Percentiles rank a stretch among this genome's conserved stretches.
phyloP scores from a whole-genome alignment of 2,329 filamentous ascomycete genomes.

The Cordyceps cateniannulata region DNA sequence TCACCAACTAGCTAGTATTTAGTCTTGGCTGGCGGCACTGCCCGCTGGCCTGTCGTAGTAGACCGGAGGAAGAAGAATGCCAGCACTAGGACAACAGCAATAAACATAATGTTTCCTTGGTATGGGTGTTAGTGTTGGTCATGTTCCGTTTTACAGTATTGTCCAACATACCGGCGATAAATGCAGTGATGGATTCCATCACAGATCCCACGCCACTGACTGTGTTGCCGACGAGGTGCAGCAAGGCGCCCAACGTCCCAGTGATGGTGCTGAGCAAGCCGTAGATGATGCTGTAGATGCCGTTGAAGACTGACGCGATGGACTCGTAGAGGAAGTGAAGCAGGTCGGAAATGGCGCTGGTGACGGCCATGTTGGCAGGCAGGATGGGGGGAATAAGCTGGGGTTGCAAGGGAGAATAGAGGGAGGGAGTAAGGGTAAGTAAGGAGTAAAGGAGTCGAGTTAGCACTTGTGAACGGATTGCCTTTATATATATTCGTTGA shows the following conservation, averaged over 20 bases:
- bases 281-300: not conserved
- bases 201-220: not conserved
- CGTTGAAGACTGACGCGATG: not conserved
- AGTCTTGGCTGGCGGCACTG: not conserved
- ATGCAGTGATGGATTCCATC: not conserved
- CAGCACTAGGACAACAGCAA: not conserved
- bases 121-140: not conserved
- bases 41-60: not conserved
- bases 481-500: no score
- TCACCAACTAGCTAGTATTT: not conserved
- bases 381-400: no score
- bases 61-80: conserved; percentile 2
- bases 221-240: not conserved
- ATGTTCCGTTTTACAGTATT: not conserved
- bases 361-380: not conserved
- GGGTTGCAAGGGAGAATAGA: no score
- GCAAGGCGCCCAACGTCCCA: not conserved
- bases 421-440: no score
- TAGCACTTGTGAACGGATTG: no score
- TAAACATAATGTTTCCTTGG: not conserved
- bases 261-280: not conserved
- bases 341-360: conserved; percentile 2
- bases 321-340: not conserved
- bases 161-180: not conserved
- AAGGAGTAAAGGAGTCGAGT: no score